Percentiles rank a stretch among this genome's conserved stretches.
These are phyloP conservation scores for Crassisporium funariophilum DNA, from an alignment of 768 basidiomycete species.

Conservation along the genomic window DNA sequence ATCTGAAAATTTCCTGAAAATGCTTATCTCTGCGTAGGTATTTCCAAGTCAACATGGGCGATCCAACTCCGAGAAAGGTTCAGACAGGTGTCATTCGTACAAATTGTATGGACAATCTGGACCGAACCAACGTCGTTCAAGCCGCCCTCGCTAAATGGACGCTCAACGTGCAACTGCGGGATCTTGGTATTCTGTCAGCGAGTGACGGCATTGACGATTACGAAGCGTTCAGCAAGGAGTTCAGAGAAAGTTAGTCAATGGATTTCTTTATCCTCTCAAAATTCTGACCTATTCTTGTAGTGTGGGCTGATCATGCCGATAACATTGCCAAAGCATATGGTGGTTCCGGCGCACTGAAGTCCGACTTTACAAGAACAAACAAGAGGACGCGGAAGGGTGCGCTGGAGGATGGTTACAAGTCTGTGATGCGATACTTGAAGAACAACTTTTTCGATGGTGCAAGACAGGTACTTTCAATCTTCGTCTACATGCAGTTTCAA, in stretches of 20 bases:
- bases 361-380: conserved; percentile 94
- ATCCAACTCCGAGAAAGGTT: conserved; percentile 47
- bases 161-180: conserved; percentile 74
- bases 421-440: conserved; percentile 82
- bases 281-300: conserved; percentile 40
- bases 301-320: conserved; percentile 98
- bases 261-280: neutral
- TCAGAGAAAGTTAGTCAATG: conserved; percentile 76
- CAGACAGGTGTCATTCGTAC: conserved; percentile 86
- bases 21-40: conserved; percentile 49
- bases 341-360: conserved; percentile 94
- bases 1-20: neutral
- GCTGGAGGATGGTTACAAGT: conserved; percentile 87
- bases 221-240: conserved; percentile 74
- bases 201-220: conserved; percentile 82
- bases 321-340: conserved; percentile 87
- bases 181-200: conserved; percentile 68
- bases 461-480: conserved; percentile 61
- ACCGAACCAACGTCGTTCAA: conserved; percentile 97
- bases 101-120: conserved; percentile 97
- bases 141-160: conserved; percentile 87
- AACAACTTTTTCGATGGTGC: conserved; percentile 98
- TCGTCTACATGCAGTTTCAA: neutral
- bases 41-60: conserved; percentile 66
- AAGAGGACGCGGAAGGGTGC: conserved; percentile 80